These are phyloP conservation scores for Diutina catenulata DNA, from an alignment of 1,139 yeast species.

Conservation along the genomic window DNA sequence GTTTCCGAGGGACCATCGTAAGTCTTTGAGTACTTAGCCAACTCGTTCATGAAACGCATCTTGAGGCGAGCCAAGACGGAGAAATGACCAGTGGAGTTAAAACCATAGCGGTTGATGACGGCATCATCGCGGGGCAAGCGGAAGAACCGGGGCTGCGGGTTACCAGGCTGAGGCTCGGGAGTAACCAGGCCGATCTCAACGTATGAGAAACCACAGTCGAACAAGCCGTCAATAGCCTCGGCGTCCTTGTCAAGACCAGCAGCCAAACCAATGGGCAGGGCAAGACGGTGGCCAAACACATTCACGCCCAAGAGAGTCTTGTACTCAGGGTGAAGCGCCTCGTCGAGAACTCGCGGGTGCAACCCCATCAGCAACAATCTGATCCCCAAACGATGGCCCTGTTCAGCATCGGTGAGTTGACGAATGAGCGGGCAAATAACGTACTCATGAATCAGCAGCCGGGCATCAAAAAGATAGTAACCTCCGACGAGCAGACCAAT, in stretches of 20 bases:
- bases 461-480: slow-evolving; percentile 54
- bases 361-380: slow-evolving; percentile 51
- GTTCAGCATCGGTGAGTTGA: slow-evolving; percentile 65
- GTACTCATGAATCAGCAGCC: slow-evolving; percentile 77
- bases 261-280: slow-evolving; percentile 82
- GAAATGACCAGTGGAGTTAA: slow-evolving; percentile 84
- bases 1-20: too few species aligned
- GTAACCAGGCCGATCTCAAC: slow-evolving; percentile 93
- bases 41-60: slow-evolving; percentile 36
- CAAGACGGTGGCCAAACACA: slow-evolving; percentile 50
- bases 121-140: slow-evolving; percentile 79
- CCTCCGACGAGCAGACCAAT: slow-evolving; percentile 6
- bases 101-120: slow-evolving; percentile 88
- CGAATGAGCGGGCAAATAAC: slow-evolving; percentile 68
- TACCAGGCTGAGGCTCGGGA: slow-evolving; percentile 89
- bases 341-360: slow-evolving; percentile 5
- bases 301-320: slow-evolving; percentile 38
- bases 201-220: slow-evolving; percentile 72
- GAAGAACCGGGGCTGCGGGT: slow-evolving; percentile 83
- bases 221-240: slow-evolving; percentile 79
- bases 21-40: slow-evolving; percentile 13
- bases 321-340: slow-evolving; percentile 21
- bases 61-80: slow-evolving; percentile 56
- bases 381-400: slow-evolving; percentile 72
- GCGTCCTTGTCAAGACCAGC: slow-evolving; percentile 96